Percentiles rank a stretch among this genome's conserved stretches.
Evolutionary conservation across 805 yeast genomes (phyloP).

Genomic region (Teunomyces stri): DNA sequence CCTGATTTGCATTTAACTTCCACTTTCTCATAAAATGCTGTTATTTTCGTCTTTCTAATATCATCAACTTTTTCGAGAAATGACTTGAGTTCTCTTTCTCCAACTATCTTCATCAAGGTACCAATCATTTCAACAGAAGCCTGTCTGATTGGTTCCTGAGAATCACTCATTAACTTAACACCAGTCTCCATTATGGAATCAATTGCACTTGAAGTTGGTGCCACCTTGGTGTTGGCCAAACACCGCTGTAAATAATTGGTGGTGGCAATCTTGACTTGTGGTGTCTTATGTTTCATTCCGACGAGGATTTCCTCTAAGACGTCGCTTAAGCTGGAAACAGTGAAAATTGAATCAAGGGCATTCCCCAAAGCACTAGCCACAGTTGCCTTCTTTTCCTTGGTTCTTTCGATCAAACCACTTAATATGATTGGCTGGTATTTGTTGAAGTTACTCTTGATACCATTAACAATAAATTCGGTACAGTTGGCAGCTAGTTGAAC

Average conservation of each 20-base stretch:
- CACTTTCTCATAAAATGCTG: conserved; percentile 54
- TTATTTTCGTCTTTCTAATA: conserved; percentile 64
- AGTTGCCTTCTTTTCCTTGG: conserved; percentile 81
- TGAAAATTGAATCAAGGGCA: conserved; percentile 65
- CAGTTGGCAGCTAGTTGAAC: conserved; percentile 76
- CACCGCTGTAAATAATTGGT: conserved; percentile 63
- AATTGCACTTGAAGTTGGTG: conserved; percentile 54
- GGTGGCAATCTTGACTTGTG: conserved; percentile 75
- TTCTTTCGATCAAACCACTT: conserved; percentile 69
- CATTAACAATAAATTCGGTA: conserved; percentile 58
- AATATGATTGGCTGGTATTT: conserved; percentile 54
- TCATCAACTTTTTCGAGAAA: conserved; percentile 73
- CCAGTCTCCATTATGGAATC: conserved; percentile 56
- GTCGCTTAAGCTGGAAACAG: conserved; percentile 48
- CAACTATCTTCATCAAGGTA: conserved; percentile 76
- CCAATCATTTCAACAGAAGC: conserved; percentile 79
- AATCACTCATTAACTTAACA: conserved; percentile 69
- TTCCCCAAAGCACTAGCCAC: conserved; percentile 69
- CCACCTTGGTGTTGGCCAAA: conserved; percentile 45
- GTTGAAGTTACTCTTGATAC: conserved; percentile 57
- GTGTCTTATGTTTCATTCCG: conserved; percentile 73
- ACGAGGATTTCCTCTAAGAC: conserved; percentile 58
- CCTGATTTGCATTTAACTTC: conserved; percentile 46
- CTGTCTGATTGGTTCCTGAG: conserved; percentile 80
- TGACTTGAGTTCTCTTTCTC: conserved; percentile 61